A percentile compares a stretch with the other conserved stretches of the same genome.
Evolutionary conservation across 2,329 filamentous ascomycete genomes (phyloP).

Genomic region (Neopestalotiopsis clavispora): DNA sequence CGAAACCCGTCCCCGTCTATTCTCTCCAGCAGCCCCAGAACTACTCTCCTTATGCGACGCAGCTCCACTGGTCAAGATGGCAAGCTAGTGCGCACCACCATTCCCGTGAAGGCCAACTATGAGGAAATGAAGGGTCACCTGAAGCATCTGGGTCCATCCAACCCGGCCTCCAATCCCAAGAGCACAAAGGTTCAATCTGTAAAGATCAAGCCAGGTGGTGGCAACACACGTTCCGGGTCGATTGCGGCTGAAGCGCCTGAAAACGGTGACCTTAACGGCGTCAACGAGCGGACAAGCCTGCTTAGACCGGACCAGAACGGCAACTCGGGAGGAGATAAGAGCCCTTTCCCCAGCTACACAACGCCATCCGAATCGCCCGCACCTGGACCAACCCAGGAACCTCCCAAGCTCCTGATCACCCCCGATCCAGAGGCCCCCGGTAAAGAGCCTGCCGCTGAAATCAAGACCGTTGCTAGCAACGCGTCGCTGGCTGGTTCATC

Average conservation of each 20-base stretch:
- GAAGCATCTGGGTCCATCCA: constrained; percentile 70
- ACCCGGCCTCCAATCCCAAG: constrained; percentile 68
- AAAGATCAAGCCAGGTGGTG: constrained; percentile 63
- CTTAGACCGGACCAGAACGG: constrained; percentile 59
- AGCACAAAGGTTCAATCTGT: constrained; percentile 66
- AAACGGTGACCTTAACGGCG: constrained; percentile 27
- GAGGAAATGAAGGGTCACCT: constrained; percentile 68
- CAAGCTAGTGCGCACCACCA: constrained; percentile 47
- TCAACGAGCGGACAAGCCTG: constrained; percentile 47
- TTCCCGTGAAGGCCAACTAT: constrained; percentile 64
- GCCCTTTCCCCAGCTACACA: constrained; percentile 59
- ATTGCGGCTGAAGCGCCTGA: constrained; percentile 24
- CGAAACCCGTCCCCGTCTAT: constrained; percentile 42
- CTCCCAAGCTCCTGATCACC: constrained; percentile 26
- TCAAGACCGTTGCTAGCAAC: constrained; percentile 5
- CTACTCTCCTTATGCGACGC: constrained; percentile 65
- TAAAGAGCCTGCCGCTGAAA: constrained; percentile 6
- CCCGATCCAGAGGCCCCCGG: background rate
- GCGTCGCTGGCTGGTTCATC: constrained; percentile 20
- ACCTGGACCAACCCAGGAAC: constrained; percentile 24
- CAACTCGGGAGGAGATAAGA: constrained; percentile 67
- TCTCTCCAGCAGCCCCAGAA: constrained; percentile 53
- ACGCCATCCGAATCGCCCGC: constrained; percentile 18
- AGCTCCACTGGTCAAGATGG: constrained; percentile 61
- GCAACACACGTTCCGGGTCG: constrained; percentile 27